Evolutionary conservation across 2,329 filamentous ascomycete genomes (phyloP).

Genomic region (Huntiella omanensis): DNA sequence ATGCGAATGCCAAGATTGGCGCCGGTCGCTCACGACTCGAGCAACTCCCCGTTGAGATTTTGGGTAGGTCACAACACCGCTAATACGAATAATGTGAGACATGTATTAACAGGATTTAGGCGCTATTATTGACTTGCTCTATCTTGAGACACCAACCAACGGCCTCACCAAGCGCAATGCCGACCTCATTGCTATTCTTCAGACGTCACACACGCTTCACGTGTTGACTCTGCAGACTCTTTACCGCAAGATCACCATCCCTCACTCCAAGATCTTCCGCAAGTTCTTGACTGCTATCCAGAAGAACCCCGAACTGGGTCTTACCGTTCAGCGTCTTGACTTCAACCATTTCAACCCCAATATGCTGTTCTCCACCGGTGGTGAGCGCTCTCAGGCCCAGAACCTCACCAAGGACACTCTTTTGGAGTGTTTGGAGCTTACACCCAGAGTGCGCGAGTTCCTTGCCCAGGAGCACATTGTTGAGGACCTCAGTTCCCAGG

Average conservation of each 20-base stretch:
- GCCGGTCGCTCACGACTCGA: constrained; percentile 42
- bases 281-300: constrained; percentile 57
- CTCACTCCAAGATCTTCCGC: constrained; percentile 65
- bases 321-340: constrained; percentile 59
- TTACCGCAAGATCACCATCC: constrained; percentile 64
- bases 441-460: constrained; percentile 59
- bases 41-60: constrained; percentile 48
- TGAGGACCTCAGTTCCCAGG: constrained; percentile 48
- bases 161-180: constrained; percentile 58
- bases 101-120: constrained; percentile 25
- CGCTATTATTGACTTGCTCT: constrained; percentile 55
- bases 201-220: constrained; percentile 59
- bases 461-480: constrained; percentile 67
- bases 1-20: constrained; percentile 10
- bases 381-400: constrained; percentile 54
- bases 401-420: constrained; percentile 61
- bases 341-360: constrained; percentile 75
- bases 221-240: constrained; percentile 54
- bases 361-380: constrained; percentile 54
- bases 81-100: not conserved
- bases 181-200: constrained; percentile 55
- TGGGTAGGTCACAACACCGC: constrained; percentile 34
- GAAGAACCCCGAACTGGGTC: constrained; percentile 48
- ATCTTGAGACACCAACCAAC: constrained; percentile 53
- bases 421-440: constrained; percentile 49